Base-by-base conservation (phyloP, 768 basidiomycete genomes). In the Pleurotus pulmonarius region DNA sequence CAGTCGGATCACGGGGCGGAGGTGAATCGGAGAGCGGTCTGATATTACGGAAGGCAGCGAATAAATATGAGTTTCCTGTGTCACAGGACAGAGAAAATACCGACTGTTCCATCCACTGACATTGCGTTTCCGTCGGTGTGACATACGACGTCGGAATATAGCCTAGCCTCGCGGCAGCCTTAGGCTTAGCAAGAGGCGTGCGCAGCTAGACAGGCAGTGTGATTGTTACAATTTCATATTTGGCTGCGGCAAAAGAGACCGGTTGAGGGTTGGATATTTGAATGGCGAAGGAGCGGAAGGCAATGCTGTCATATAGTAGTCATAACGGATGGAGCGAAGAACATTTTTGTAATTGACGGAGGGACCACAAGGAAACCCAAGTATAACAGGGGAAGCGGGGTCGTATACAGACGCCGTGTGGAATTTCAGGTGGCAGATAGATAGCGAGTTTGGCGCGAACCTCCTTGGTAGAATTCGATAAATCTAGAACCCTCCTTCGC, bases 261-360 rank as follows among this genome's bases (percentile, higher is more conserved):
- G 49, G 49, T 51, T 20, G 25, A 26, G 49, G 49, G 22, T 22
- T 34, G 49, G 13, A 12, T 16, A n/a, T 16, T 44, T 34, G 49
- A 51, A 22, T 8, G 13, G n/a, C 20, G 25, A 29, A 48, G 46
- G 9, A 26, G 46, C 22, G 46, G 26, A n/a, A 16, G 34, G 22
- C n/a, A 51, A 51, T 51, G 49, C 46, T 47, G 46, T 47, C 46
- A 47, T 47, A 15, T 25, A 18, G 24, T 16, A 47, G 46, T 47
- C 46, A 47, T 47, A 16, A 47, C 16, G 22, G 46, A 47, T 47
- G 46, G 46, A 24, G 46, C 46, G 46, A 47, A 20, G 46, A 15
- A 15, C 16, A 47, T 47, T 47, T 47, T 47, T 20, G 16, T 20
- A 20, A 20, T 20, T 20, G 24, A 11, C 15, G 18, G 20, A 18